phyloP scores from a whole-genome alignment of 352 stramenopile genomes.

The Globisporangium barbulae region DNA sequence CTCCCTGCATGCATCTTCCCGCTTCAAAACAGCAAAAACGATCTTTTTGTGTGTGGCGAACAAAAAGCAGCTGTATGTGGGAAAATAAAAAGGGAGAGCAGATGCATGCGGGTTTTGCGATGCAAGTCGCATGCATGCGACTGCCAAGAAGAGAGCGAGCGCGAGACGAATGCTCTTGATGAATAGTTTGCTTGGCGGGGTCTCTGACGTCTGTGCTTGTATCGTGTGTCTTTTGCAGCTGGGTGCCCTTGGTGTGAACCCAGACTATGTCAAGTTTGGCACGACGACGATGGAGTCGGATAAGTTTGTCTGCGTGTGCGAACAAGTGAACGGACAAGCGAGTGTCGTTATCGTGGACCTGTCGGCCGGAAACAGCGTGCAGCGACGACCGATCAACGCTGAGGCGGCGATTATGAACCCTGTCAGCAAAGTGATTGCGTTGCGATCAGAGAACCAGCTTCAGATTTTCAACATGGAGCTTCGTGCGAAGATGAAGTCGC shows the following conservation, averaged over 20 bases:
- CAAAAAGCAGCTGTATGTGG: conserved; percentile 12
- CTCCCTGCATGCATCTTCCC: conserved; percentile 2
- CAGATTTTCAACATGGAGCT: conserved; percentile 99
- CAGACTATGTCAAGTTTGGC: conserved; percentile 92
- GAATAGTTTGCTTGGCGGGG: not conserved
- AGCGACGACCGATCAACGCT: conserved; percentile 96
- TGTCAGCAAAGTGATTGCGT: conserved; percentile 87
- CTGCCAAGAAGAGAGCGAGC: not conserved
- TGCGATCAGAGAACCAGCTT: conserved; percentile 91
- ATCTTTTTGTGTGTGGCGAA: conserved; percentile 7
- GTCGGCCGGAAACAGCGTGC: conserved; percentile 80
- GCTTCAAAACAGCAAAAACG: conserved; percentile 5
- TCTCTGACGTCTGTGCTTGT: conserved; percentile 9
- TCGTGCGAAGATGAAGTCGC: conserved; percentile 98
- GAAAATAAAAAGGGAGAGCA: conserved; percentile 12
- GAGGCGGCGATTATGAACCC: conserved; percentile 99
- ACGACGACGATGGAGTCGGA: conserved; percentile 97
- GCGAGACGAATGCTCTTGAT: not conserved
- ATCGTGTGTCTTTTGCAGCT: conserved; percentile 44
- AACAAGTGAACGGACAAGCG: conserved; percentile 84
- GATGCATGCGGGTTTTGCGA: not conserved
- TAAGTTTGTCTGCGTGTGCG: conserved; percentile 94
- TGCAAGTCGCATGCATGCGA: not conserved
- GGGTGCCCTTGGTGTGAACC: conserved; percentile 83
- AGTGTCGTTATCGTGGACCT: conserved; percentile 94